A percentile compares a stretch with the other conserved stretches of the same genome.
Conservation (phyloP, 2,329 filamentous ascomycete genomes). For the Aschersonia sp. region DNA sequence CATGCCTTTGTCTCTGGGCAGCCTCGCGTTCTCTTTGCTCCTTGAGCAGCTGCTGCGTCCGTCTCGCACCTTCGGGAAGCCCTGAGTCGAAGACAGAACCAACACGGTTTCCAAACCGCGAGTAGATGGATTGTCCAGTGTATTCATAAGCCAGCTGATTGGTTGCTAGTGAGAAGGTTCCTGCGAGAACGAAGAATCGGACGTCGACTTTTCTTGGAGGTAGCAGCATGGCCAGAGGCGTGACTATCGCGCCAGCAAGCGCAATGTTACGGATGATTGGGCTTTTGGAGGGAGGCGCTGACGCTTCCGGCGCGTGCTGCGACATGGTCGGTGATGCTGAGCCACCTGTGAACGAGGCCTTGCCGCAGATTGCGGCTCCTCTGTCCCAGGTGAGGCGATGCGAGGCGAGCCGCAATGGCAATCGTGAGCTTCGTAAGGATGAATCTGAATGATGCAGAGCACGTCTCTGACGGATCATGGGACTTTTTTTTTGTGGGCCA, state of each 20-base stretch:
- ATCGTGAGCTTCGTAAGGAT: too few species aligned
- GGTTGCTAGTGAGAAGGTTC: constrained; percentile 34
- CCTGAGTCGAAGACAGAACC: constrained; percentile 31
- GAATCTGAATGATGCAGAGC: too few species aligned
- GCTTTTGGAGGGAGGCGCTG: constrained; percentile 17
- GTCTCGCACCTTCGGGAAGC: constrained; percentile 40
- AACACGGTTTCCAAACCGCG: constrained; percentile 29
- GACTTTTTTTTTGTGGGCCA: too few species aligned
- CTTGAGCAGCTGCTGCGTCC: constrained; percentile 29
- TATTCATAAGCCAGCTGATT: constrained; percentile 42
- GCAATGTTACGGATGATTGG: constrained; percentile 30
- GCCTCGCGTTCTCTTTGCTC: constrained; percentile 28
- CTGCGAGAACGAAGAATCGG: constrained; percentile 33
- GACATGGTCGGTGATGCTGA: background rate
- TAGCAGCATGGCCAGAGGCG: constrained; percentile 31
- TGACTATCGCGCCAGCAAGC: constrained; percentile 30
- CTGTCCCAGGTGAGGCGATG: too few species aligned
- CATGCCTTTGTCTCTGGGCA: constrained; percentile 11
- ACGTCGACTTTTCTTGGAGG: constrained; percentile 37
- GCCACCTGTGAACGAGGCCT: too few species aligned
- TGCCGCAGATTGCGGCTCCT: too few species aligned
- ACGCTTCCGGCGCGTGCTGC: background rate
- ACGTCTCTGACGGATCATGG: too few species aligned
- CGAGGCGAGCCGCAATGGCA: too few species aligned
- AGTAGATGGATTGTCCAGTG: constrained; percentile 36